Evolutionary conservation across 805 yeast species (phyloP).

Genomic region (Cyberlindnera galapagoensis): DNA sequence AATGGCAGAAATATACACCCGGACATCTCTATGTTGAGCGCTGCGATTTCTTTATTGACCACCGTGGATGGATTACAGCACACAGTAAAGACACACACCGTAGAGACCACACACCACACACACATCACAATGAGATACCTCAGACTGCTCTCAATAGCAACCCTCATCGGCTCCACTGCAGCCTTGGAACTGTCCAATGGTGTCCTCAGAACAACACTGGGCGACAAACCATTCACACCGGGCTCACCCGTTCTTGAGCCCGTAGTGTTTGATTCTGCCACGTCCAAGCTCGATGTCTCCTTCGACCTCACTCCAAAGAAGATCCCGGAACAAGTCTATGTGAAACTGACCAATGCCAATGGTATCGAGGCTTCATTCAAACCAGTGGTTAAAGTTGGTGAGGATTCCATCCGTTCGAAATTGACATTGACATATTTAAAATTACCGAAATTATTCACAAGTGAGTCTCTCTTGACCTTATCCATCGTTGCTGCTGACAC

Average conservation of each 20-base stretch:
- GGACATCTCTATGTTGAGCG: too few species aligned
- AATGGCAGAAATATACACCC: too few species aligned
- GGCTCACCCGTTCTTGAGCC: constrained; percentile 8
- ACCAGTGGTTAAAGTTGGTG: constrained; percentile 16
- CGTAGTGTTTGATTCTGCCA: constrained; percentile 11
- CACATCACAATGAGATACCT: constrained; percentile 13
- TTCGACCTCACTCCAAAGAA: constrained; percentile 15
- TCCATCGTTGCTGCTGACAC: constrained; percentile 16
- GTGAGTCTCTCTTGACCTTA: constrained; percentile 11
- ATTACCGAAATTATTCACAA: constrained; percentile 21
- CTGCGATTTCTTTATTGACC: too few species aligned
- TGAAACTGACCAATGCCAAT: constrained; percentile 14
- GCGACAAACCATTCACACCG: constrained; percentile 8
- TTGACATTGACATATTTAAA: constrained; percentile 14
- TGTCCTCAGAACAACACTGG: constrained; percentile 10
- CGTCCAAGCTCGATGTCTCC: constrained; percentile 14
- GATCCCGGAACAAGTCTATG: constrained; percentile 22
- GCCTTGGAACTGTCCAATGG: constrained; percentile 17
- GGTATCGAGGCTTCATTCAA: constrained; percentile 23
- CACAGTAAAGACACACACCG: too few species aligned
- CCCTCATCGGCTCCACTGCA: constrained; percentile 8
- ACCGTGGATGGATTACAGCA: too few species aligned
- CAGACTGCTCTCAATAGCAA: constrained; percentile 9
- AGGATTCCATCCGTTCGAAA: constrained; percentile 6
- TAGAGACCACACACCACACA: constrained; percentile 1